Evolutionary conservation across 768 basidiomycete species (phyloP), one percentile per base, ranked within the genome.

Genomic region (Pisolithus sp.): DNA sequence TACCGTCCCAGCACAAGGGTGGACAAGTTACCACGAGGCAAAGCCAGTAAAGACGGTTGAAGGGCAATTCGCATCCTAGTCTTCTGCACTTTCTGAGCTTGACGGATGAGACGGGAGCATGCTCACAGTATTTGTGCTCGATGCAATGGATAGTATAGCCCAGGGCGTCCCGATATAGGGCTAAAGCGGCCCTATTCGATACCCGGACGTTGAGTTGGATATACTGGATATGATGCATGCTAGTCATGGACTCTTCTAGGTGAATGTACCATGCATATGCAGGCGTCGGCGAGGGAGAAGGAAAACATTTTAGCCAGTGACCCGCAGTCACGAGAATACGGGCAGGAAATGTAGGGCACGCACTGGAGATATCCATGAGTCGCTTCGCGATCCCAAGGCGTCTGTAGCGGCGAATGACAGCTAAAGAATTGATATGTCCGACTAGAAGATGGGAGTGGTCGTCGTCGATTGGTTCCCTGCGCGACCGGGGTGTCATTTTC

Each of bases 201-300:
- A 37, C 63, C 39, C 66, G 61, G 34, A 67, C 67, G 2, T 69
- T 59, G 31, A 67, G 30, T 31, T 69, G 59, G 41, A 69, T 56
- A 40, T 53, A 54, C 30, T 56, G 46, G 37, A 69, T 41, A 8
- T 36, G 20, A 8, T 56, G 43, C 23, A 55, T 62, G 5, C 62
- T 53, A 12, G 48, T 12, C 53, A 69, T 67, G 40, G 65, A 61
- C 0, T 57, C 57, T 48, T 52, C 67, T 68, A 30, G 7, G n/a
- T 17, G 45, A 6, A 48, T 46, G 36, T 39, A 17, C 47, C 47
- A 50, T 23, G 55, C 49, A 42, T 51, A 18, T 34, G 13, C 34
- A 10, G 34, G 34, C 12, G 12, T 15, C 13, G 34, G 12, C 13
- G 5, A 34, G 12, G 34, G 13, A 5, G 5, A 34, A 34, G 30